These are phyloP conservation scores for Ceratocystis lukuohia DNA, from an alignment of 2,329 filamentous ascomycete genomes.

Conservation along the genomic window DNA sequence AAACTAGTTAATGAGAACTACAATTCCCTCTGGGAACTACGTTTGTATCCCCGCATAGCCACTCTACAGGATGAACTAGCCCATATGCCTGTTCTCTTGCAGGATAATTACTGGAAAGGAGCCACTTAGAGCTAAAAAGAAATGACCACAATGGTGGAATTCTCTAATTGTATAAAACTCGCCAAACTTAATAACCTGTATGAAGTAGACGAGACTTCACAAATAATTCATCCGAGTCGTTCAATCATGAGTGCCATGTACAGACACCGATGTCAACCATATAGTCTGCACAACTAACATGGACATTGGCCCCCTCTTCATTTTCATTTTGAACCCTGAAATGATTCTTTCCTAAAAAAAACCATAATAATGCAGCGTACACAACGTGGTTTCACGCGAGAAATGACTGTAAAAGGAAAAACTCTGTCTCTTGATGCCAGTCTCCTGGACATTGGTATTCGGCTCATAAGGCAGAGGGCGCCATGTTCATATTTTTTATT, in stretches of 20 bases:
- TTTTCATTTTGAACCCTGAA: neutral
- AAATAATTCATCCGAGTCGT: neutral
- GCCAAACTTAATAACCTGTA: neutral
- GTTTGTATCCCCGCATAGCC: no score
- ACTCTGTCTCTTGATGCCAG: constrained; percentile 6
- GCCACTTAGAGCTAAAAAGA: no score
- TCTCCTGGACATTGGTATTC: constrained; percentile 13
- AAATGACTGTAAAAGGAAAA: constrained; percentile 4
- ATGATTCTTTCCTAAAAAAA: neutral
- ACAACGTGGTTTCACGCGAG: neutral
- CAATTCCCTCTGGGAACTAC: no score
- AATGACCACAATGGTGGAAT: no score
- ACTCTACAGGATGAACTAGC: no score
- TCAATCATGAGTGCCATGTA: neutral
- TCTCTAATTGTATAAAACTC: no score
- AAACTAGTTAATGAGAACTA: no score
- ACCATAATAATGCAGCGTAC: neutral
- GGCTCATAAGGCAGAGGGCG: constrained; percentile 13
- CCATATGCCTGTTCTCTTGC: no score
- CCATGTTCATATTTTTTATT: constrained; percentile 15
- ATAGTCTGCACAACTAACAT: neutral
- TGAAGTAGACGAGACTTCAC: neutral
- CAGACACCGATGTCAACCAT: neutral
- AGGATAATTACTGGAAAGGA: no score
- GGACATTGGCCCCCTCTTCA: neutral